A percentile compares a stretch with the other conserved stretches of the same genome.
These are phyloP conservation scores for Delonix regia DNA, from an alignment of 306 rosid genomes.

Conservation along the genomic window DNA sequence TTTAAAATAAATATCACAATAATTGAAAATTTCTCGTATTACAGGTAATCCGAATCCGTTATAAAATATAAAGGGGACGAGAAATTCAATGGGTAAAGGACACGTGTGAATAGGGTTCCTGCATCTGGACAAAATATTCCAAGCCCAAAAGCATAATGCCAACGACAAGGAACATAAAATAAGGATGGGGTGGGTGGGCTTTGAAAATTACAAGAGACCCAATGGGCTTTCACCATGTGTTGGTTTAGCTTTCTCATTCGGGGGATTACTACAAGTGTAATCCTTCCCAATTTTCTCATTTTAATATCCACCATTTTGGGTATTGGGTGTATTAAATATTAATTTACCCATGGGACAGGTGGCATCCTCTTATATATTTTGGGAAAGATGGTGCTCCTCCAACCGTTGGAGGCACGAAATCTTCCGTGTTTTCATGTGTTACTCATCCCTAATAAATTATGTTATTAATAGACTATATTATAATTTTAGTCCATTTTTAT, in stretches of 20 bases:
- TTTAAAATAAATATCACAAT: too few relatives aligned
- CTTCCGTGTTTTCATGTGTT: background rate
- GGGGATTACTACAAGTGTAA: background rate
- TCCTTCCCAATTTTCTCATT: background rate
- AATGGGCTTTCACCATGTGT: conserved; percentile 6
- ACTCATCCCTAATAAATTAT: too few relatives aligned
- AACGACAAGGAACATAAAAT: background rate
- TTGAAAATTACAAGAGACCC: conserved; percentile 2
- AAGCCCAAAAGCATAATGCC: background rate
- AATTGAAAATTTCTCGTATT: too few relatives aligned
- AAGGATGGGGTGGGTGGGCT: background rate
- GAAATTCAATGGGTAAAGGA: background rate
- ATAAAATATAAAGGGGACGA: background rate
- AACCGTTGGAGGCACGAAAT: background rate
- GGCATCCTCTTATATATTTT: background rate
- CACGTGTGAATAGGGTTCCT: background rate
- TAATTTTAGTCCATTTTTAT: too few relatives aligned
- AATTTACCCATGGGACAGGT: background rate
- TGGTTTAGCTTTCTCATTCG: background rate
- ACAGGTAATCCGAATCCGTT: too few relatives aligned
- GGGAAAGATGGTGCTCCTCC: background rate
- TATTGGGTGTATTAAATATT: background rate
- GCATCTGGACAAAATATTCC: background rate
- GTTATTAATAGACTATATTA: too few relatives aligned
- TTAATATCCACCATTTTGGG: background rate